Evolutionary conservation across 2,329 filamentous ascomycete genomes (phyloP).

Genomic region (Colletotrichum incanum): DNA sequence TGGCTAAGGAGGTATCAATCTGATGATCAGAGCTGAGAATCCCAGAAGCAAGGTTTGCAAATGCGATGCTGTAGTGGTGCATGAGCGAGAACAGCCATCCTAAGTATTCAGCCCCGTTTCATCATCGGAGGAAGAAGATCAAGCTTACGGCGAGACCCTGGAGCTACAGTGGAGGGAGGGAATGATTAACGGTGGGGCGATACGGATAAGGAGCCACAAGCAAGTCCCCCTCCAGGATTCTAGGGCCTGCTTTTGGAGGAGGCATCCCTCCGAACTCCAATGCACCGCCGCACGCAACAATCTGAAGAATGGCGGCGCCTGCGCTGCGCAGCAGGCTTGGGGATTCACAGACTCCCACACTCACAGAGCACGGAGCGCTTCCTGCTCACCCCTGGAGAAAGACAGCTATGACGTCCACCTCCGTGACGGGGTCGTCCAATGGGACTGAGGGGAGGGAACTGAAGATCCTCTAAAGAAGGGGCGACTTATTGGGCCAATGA

Average conservation of each 20-base stretch:
- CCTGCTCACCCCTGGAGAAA: neutral
- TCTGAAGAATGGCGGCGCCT: neutral
- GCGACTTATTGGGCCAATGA: conserved; percentile 7
- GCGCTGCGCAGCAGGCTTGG: conserved; percentile 9
- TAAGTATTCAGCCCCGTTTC: conserved; percentile 36
- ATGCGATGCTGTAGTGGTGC: neutral
- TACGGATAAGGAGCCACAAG: neutral
- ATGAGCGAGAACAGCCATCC: conserved; percentile 2
- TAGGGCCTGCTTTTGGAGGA: neutral
- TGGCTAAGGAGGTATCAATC: neutral
- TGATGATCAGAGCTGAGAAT: neutral
- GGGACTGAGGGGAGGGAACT: conserved; percentile 19
- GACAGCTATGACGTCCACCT: conserved; percentile 29
- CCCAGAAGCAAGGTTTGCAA: conserved; percentile 4
- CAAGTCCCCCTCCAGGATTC: conserved; percentile 12
- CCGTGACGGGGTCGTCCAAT: conserved; percentile 32
- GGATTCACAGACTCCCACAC: neutral
- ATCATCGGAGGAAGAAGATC: conserved; percentile 36
- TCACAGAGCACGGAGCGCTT: neutral
- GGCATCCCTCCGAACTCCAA: neutral
- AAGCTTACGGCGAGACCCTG: conserved; percentile 37
- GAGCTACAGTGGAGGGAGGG: conserved; percentile 16
- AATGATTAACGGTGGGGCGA: conserved; percentile 21
- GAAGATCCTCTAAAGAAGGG: conserved; percentile 21
- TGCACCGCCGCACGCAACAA: neutral